Evolutionary conservation across 495 filamentous ascomycete genomes (phyloP).

Genomic region (Xeromyces bisporus): DNA sequence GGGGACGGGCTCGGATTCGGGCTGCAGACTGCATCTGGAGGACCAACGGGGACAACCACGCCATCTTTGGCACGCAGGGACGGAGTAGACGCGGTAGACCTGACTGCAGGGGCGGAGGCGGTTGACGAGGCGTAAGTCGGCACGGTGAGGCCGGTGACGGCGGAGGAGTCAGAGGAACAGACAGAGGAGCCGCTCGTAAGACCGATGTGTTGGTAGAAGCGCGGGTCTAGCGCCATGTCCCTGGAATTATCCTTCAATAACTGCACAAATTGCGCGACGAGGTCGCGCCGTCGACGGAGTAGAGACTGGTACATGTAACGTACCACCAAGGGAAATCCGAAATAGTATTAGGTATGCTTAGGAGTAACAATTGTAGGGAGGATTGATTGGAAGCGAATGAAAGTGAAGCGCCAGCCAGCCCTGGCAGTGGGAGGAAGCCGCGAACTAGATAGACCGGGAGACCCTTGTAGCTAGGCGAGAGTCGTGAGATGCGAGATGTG

Average conservation of each 20-base stretch:
- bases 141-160: constrained; percentile 35
- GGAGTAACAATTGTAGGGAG: background rate
- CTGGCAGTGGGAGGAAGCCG: too few relatives aligned
- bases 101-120: constrained; percentile 40
- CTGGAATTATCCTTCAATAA: constrained; percentile 29
- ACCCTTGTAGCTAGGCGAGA: too few relatives aligned
- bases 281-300: constrained; percentile 26
- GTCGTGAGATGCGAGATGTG: too few relatives aligned
- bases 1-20: constrained; percentile 22
- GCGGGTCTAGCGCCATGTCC: constrained; percentile 41
- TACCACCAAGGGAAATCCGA: too few relatives aligned
- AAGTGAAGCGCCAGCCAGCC: too few relatives aligned
- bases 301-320: constrained; percentile 29
- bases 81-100: constrained; percentile 35
- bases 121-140: constrained; percentile 34
- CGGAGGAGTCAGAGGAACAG: constrained; percentile 36
- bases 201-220: constrained; percentile 34
- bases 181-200: constrained; percentile 33
- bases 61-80: constrained; percentile 61
- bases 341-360: too few relatives aligned
- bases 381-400: background rate
- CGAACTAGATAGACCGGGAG: too few relatives aligned
- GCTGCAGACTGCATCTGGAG: constrained; percentile 15
- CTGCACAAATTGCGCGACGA: constrained; percentile 27
- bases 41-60: constrained; percentile 25